phyloP scores from a whole-genome alignment of 2,329 filamentous ascomycete species.

The Epichloe elymi region DNA sequence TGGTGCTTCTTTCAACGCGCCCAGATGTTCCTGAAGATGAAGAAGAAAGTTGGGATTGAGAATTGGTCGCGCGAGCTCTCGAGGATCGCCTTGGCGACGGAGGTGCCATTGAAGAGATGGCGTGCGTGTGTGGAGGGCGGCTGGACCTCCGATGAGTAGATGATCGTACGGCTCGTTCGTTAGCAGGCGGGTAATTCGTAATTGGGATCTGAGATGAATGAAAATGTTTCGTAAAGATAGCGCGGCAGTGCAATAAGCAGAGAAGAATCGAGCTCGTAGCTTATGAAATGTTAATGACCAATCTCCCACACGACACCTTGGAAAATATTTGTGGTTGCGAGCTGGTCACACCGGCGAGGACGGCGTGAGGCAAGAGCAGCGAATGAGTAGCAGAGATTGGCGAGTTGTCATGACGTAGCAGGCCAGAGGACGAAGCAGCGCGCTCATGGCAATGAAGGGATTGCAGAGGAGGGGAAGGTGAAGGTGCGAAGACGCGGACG shows the following conservation, averaged over 20 bases:
- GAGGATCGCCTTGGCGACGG: slow-evolving; percentile 75
- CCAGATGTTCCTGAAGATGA: slow-evolving; percentile 68
- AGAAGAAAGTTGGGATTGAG: slow-evolving; percentile 64
- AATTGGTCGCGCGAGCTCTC: slow-evolving; percentile 70
- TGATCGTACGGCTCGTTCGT: background rate
- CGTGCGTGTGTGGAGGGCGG: slow-evolving; percentile 14
- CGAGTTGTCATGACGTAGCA: slow-evolving; percentile 9
- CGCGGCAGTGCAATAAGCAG: background rate
- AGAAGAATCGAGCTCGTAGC: slow-evolving; percentile 12
- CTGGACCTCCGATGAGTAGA: slow-evolving; percentile 7
- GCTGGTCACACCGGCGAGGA: slow-evolving; percentile 6
- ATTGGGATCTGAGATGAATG: background rate
- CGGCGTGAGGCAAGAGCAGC: slow-evolving; percentile 3
- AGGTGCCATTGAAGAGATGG: slow-evolving; percentile 42
- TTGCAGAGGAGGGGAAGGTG: slow-evolving; percentile 1
- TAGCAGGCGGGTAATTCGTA: background rate
- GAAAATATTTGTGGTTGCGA: slow-evolving; percentile 5
- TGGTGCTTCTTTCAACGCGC: slow-evolving; percentile 61
- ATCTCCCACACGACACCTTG: background rate
- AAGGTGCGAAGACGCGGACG: slow-evolving; percentile 2
- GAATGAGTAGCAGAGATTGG: slow-evolving; percentile 2
- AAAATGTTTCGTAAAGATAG: background rate
- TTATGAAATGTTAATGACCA: slow-evolving; percentile 8
- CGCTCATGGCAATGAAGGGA: slow-evolving; percentile 6
- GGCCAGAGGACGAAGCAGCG: slow-evolving; percentile 2